Conservation (phyloP, 129 eudicot genomes). For the Daucus carota region DNA sequence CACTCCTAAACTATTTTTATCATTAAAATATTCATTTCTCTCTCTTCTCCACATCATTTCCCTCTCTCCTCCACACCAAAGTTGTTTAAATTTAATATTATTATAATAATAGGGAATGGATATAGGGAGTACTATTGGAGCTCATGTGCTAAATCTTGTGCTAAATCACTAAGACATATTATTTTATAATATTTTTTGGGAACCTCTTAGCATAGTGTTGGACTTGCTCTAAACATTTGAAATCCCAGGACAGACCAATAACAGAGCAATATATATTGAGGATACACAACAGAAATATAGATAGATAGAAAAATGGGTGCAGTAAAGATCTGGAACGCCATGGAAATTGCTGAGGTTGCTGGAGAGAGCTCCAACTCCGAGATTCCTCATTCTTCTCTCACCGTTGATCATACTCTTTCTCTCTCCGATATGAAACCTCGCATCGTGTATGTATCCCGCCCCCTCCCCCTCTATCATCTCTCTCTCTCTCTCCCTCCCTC, state of each 20-base stretch:
- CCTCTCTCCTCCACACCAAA: too few species aligned
- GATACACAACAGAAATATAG: background rate
- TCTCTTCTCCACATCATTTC: too few species aligned
- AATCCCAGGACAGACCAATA: background rate
- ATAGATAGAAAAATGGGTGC: constrained; percentile 20
- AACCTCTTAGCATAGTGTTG: too few species aligned
- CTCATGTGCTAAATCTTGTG: too few species aligned
- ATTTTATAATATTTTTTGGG: too few species aligned
- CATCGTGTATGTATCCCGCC: constrained; percentile 37
- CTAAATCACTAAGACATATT: too few species aligned
- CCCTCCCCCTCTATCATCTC: background rate
- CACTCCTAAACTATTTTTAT: too few species aligned
- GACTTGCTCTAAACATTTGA: too few species aligned
- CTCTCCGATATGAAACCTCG: constrained; percentile 57
- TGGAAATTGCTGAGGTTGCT: constrained; percentile 51
- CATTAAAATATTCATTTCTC: too few species aligned
- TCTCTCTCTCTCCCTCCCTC: background rate
- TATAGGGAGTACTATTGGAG: too few species aligned
- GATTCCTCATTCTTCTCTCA: constrained; percentile 55
- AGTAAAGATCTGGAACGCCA: constrained; percentile 50
- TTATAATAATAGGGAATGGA: too few species aligned
- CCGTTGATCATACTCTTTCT: constrained; percentile 72
- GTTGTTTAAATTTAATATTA: too few species aligned
- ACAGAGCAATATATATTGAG: constrained; percentile 5
- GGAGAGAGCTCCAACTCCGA: constrained; percentile 25